These are phyloP conservation scores for carrot (Daucus carota) DNA, from an alignment of 129 eudicot genomes.

Conservation along the genomic window DH1_v3.0 NC_030389.2:44633001-44633500, in stretches of 20 bases:
- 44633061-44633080: constrained; percentile 59
- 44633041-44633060: constrained; percentile 68
- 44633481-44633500: not conserved
- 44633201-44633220: not conserved
- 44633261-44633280: not conserved
- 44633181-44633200: not conserved
- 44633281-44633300: not conserved
- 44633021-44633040: constrained; percentile 65
- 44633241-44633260: not conserved
- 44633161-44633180: not conserved
- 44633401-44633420: not conserved
- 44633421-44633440: not conserved
- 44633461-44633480: not conserved
- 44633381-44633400: not conserved
- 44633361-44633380: not conserved
- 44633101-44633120: constrained; percentile 29
- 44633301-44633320: not conserved
- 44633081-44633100: constrained; percentile 28
- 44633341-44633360: not conserved
- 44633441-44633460: not conserved
- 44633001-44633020: no score
- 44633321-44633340: not conserved
- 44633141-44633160: no score
- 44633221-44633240: not conserved
- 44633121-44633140: no score